These are phyloP conservation scores for Nematodospora valgi DNA, from an alignment of 805 yeast species.

Conservation along the genomic window DNA sequence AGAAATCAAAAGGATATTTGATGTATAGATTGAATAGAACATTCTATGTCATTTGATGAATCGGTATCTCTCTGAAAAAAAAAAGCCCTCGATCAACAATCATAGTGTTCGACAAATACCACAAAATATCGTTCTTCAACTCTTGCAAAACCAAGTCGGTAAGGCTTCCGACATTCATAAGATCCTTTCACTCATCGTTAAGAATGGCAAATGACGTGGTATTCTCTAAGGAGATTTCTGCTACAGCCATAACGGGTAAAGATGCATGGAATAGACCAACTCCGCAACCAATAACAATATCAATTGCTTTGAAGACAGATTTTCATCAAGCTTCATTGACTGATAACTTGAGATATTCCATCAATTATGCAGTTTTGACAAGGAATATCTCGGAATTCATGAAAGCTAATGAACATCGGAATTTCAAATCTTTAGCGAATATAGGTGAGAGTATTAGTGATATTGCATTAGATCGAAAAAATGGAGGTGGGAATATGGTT, in stretches of 20 bases:
- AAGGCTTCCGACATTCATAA: conserved; percentile 5
- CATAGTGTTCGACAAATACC: no score
- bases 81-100: no score
- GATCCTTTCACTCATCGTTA: conserved; percentile 13
- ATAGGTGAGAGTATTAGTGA: conserved; percentile 48
- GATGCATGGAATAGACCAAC: conserved; percentile 72
- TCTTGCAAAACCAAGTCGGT: no score
- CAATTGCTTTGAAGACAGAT: conserved; percentile 60
- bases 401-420: conserved; percentile 34
- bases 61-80: no score
- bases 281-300: conserved; percentile 62
- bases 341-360: conserved; percentile 78
- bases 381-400: conserved; percentile 57
- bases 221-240: conserved; percentile 53
- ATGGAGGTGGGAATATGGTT: conserved; percentile 47
- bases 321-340: conserved; percentile 70
- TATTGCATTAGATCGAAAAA: conserved; percentile 41
- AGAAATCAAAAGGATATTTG: no score
- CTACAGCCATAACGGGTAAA: conserved; percentile 63
- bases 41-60: background rate
- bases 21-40: background rate
- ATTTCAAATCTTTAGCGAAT: conserved; percentile 41
- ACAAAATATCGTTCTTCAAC: no score
- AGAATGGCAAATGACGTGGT: conserved; percentile 32
- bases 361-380: conserved; percentile 85